Conservation (phyloP, 306 rosid genomes). For the Castanopsis chinensis region DNA sequence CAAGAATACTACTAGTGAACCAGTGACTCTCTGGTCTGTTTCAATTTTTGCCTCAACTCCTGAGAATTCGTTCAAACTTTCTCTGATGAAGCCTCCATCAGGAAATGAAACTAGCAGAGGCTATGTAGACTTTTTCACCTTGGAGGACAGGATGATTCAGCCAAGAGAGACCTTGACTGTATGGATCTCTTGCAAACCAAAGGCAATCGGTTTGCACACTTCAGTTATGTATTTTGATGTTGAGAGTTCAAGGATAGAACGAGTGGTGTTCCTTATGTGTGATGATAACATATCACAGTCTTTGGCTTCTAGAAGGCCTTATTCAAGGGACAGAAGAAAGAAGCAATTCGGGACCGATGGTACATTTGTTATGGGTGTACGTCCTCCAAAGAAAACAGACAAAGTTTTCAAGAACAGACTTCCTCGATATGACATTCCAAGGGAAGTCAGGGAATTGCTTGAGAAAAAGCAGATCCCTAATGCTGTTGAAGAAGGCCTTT, state of each 20-base stretch:
- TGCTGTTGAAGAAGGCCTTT: constrained; percentile 58
- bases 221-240: constrained; percentile 66
- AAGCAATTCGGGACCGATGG: constrained; percentile 42
- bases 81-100: constrained; percentile 72
- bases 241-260: constrained; percentile 65
- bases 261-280: constrained; percentile 72
- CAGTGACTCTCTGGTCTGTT: constrained; percentile 74
- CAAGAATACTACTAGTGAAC: constrained; percentile 62
- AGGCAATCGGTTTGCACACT: constrained; percentile 72
- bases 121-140: constrained; percentile 53
- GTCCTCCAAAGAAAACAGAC: constrained; percentile 35
- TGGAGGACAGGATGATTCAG: constrained; percentile 85
- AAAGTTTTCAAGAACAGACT: constrained; percentile 49
- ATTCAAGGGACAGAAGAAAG: constrained; percentile 52
- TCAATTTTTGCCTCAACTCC: constrained; percentile 77
- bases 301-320: constrained; percentile 60
- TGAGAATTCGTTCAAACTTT: constrained; percentile 66
- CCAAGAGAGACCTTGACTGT: constrained; percentile 61
- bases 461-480: constrained; percentile 52
- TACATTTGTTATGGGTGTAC: constrained; percentile 35
- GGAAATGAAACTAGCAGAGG: constrained; percentile 28
- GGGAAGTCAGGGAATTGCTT: constrained; percentile 46
- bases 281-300: constrained; percentile 81
- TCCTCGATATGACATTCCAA: constrained; percentile 67
- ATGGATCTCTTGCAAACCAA: constrained; percentile 90